Evolutionary conservation across 2,329 filamentous ascomycete species (phyloP), one percentile per base, ranked within the genome.

Genomic region (Mycosphaerelloides madeirae): DNA sequence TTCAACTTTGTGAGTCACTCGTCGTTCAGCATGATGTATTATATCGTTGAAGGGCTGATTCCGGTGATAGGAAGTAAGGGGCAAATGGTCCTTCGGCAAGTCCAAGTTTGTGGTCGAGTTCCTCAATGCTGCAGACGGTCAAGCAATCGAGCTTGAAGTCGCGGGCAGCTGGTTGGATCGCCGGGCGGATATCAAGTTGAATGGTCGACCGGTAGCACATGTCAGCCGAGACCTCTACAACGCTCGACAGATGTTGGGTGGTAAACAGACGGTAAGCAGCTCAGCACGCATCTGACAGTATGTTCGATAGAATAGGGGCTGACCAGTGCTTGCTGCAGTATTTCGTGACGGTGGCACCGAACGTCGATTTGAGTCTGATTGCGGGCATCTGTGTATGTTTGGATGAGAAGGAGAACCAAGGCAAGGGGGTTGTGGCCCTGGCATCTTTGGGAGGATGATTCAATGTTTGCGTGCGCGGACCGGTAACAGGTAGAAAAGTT

Each of bases 361-460:
- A 77, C 13, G 78, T 84, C 6, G 83, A 87, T 57, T 73, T 84
- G 64, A 76, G 79, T 3, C 58, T 86, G 36, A 76, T 86, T 52
- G 78, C 73, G 0, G 83, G 82, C 9, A 68, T 86, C 57, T 85
- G 81, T 58, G 80, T 87, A 41, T 80, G 77, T 48, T 66, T 86
- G 48, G 83, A 86, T 52, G 81, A 85, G 72, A 76, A 75, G 68
- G 77, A 82, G 45, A 77, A 80, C 37, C 72, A 78, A 6, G 33
- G 33, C 6, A 14, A 32, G 31, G n/a, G 28, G 28, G 8, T 29
- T 29, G 28, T n/a, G n/a, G n/a, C n/a, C n/a, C n/a, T n/a, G 15
- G 32, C 9, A 35, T 29, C 28, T 8, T 8, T 29, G 8, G n/a
- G 28, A 29, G n/a, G 8, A 8, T 29, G 28, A 35, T 35, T 35